Conservation (phyloP, 768 basidiomycete species). For the Pleurotus salmoneostramineus region DNA sequence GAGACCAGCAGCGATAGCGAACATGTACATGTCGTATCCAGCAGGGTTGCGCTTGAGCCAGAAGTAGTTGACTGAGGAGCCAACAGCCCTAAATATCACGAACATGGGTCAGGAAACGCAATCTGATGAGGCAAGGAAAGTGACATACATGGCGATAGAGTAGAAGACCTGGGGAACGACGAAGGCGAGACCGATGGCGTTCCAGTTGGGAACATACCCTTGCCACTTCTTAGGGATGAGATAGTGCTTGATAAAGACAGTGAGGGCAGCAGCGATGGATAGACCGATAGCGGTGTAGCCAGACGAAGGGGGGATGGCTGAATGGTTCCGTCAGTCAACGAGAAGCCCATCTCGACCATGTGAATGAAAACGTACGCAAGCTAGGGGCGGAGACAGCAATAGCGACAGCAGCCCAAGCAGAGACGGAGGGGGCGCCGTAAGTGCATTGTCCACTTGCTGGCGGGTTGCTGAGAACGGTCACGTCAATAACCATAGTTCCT, state of each 20-base stretch:
- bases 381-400: conserved; percentile 43
- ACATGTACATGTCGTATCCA: conserved; percentile 55
- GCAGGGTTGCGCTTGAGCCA: conserved; percentile 43
- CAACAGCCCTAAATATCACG: conserved; percentile 25
- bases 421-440: conserved; percentile 52
- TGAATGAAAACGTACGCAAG: conserved; percentile 32
- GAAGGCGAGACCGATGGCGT: conserved; percentile 49
- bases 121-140: neutral
- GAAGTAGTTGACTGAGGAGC: conserved; percentile 42
- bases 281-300: conserved; percentile 57
- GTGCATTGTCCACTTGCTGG: conserved; percentile 34
- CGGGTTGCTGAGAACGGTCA: conserved; percentile 18
- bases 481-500: conserved; percentile 4
- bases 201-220: conserved; percentile 52
- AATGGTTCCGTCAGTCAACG: neutral
- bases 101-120: neutral
- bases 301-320: conserved; percentile 49
- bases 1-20: conserved; percentile 49
- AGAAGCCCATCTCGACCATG: neutral
- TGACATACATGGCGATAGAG: conserved; percentile 40
- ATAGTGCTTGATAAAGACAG: conserved; percentile 41
- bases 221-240: conserved; percentile 48
- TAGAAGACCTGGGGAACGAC: conserved; percentile 49
- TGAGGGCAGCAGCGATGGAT: conserved; percentile 37
- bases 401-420: conserved; percentile 56